These are phyloP conservation scores for Tetragonia tetragonoides DNA, from an alignment of 148 eudicot species.

Conservation along the genomic window DNA sequence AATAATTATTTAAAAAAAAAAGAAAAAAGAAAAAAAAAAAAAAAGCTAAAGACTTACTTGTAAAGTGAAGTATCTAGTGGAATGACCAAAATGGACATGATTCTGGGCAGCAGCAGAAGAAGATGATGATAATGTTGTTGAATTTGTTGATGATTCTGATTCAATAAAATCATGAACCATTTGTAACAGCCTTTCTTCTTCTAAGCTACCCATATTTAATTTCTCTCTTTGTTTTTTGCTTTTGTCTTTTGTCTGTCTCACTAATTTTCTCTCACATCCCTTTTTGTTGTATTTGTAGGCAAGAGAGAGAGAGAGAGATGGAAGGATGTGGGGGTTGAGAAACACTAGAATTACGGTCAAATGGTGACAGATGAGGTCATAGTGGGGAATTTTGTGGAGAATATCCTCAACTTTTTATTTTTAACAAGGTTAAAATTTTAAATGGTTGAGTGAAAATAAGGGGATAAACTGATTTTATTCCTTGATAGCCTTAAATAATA, in stretches of 20 bases:
- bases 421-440: not conserved
- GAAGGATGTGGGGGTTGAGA: conserved; percentile 7
- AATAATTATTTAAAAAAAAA: not conserved
- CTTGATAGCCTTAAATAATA: not conserved
- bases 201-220: conserved; percentile 40
- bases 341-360: conserved; percentile 25
- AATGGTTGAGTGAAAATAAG: not conserved
- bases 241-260: not conserved
- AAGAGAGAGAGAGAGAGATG: not conserved
- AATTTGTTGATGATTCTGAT: conserved; percentile 24
- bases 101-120: conserved; percentile 21
- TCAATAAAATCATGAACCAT: conserved; percentile 62
- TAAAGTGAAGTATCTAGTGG: conserved; percentile 22
- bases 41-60: conserved; percentile 31
- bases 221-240: not conserved
- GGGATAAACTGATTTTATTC: conserved; percentile 13
- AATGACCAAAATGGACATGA: conserved; percentile 19
- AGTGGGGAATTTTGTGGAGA: conserved; percentile 25
- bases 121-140: conserved; percentile 3
- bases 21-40: not conserved
- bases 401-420: conserved; percentile 11
- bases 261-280: not conserved
- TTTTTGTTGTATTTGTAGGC: conserved; percentile 17
- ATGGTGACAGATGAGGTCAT: conserved; percentile 46
- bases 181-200: conserved; percentile 43